These are phyloP conservation scores for Tricholoma bakamatsutake DNA, from an alignment of 768 basidiomycete genomes.

Conservation along the genomic window DNA sequence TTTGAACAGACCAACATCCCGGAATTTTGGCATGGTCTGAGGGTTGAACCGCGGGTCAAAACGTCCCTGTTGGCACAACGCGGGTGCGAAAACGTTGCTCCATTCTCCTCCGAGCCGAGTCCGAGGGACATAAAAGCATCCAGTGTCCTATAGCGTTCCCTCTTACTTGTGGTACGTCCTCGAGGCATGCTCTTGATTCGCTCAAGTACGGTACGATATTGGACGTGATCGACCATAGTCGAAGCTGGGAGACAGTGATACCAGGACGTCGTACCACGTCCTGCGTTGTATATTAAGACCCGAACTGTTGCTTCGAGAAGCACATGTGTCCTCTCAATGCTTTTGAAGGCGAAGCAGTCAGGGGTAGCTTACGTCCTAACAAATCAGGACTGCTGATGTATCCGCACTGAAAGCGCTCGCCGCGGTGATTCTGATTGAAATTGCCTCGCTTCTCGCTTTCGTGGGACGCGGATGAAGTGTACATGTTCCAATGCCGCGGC, in stretches of 20 bases:
- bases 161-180: background rate
- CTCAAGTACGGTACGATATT: background rate
- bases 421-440: background rate
- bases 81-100: slow-evolving; percentile 17
- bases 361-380: background rate
- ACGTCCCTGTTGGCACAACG: slow-evolving; percentile 20
- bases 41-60: background rate
- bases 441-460: too few species aligned
- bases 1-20: slow-evolving; percentile 23
- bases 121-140: slow-evolving; percentile 20
- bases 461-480: background rate
- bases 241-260: background rate
- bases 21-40: slow-evolving; percentile 4
- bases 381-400: background rate
- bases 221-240: background rate
- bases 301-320: background rate
- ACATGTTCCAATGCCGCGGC: background rate
- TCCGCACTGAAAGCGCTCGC: background rate
- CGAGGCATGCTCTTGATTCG: background rate
- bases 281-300: background rate
- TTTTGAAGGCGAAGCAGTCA: background rate
- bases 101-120: slow-evolving; percentile 21
- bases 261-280: background rate
- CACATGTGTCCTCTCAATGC: background rate
- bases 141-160: background rate